Evolutionary conservation across 495 filamentous ascomycete species (phyloP), one percentile per base, ranked within the genome.

Genomic region (Hypoxylon fuscum): DNA sequence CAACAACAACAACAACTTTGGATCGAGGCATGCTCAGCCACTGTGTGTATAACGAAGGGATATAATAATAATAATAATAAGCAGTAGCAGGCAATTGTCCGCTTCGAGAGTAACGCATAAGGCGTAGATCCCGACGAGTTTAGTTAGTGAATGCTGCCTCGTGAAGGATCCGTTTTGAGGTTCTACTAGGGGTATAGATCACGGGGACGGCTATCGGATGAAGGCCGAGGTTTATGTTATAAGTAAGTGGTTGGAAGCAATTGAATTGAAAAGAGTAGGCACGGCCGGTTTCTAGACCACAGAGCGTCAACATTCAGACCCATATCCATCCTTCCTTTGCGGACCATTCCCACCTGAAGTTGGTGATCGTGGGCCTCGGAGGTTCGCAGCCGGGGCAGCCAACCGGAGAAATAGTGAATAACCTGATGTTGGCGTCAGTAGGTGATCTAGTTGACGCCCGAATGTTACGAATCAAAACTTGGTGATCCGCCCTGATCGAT

Each of bases 111-210:
- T 66, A 57, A 55, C 63, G 57, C 56, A 50, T 40, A 58, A 27
- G 57, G 12, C 45, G 63, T 62, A 62, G 63, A 62, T 66, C 63
- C 47, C 51, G 57, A 66, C 63, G 47, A 58, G 52, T 37, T 54
- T 61, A 58, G 57, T 55, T 58, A 66, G 56, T 46, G 57, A 55
- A 55, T 38, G 40, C n/a, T 4, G 12, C 45, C 52, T 58, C 17
- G 46, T 54, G 46, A 52, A 66, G 42, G 46, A 55, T 51, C 48
- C 42, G 63, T 62, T 57, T 66, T 52, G 63, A 57, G 47, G 47
- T 48, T 58, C 40, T 62, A 60, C 55, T 49, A 65, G 31, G 55
- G 45, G 50, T 20, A 40, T 27, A 23, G 25, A 58, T 66, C 52
- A 62, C 53, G 63, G 47, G 53, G 25, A 62, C 56, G 56, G 51